These are phyloP conservation scores for Ogataea pilisensis DNA, from an alignment of 805 yeast genomes.

Conservation along the genomic window DNA sequence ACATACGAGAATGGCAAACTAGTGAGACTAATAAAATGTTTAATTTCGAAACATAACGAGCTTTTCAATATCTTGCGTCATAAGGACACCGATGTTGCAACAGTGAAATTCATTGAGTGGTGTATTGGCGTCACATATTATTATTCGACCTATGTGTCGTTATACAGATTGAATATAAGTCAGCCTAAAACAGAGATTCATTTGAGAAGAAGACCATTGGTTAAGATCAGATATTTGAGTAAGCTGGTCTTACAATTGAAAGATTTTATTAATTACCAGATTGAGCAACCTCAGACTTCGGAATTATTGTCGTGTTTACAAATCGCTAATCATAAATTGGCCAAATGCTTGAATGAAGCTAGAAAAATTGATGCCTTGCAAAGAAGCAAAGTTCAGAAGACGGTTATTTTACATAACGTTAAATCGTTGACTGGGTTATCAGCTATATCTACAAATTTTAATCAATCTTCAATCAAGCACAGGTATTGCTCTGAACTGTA, in stretches of 20 bases:
- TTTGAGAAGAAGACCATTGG: conserved; percentile 29
- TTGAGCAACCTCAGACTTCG: conserved; percentile 16
- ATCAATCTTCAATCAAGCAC: conserved; percentile 3
- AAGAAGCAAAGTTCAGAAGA: conserved; percentile 13
- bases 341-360: conserved; percentile 15
- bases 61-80: conserved; percentile 10
- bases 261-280: conserved; percentile 17
- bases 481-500: conserved; percentile 20
- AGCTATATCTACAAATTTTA: conserved; percentile 19
- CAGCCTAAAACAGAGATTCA: conserved; percentile 26
- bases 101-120: conserved; percentile 25
- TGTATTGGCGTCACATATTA: conserved; percentile 11
- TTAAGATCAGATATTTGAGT: conserved; percentile 25
- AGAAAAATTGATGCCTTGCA: conserved; percentile 22
- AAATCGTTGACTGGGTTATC: conserved; percentile 21
- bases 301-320: conserved; percentile 23
- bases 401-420: conserved; percentile 18
- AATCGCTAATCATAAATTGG: conserved; percentile 18
- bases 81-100: conserved; percentile 10
- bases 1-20: conserved; percentile 17
- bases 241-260: conserved; percentile 20
- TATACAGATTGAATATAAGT: conserved; percentile 20
- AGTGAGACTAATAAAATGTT: conserved; percentile 9
- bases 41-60: conserved; percentile 18
- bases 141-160: conserved; percentile 21